Conservation (phyloP, 768 basidiomycete genomes). For the Lyophyllum shimeji region DNA sequence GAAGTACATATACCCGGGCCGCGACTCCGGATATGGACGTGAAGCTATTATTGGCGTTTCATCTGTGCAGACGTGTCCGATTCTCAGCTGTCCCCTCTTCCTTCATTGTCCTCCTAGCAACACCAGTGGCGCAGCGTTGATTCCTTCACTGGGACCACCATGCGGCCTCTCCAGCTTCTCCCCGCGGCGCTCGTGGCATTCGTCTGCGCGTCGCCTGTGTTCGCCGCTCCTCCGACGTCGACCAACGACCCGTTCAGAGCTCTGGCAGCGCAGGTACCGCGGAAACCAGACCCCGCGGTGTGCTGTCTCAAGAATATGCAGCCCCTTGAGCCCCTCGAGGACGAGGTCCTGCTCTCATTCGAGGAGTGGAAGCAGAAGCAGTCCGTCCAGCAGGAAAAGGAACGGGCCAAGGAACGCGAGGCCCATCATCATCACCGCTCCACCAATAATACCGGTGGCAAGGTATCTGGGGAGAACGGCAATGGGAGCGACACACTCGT, state of each 20-base stretch:
- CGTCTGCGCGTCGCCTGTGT: constrained; percentile 7
- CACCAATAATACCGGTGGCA: neutral
- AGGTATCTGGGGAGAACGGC: constrained; percentile 4
- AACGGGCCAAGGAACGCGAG: constrained; percentile 26
- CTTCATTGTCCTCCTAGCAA: neutral
- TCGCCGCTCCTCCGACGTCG: constrained; percentile 23
- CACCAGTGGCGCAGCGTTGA: neutral
- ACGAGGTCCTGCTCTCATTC: constrained; percentile 74
- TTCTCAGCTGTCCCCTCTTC: neutral
- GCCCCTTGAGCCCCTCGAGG: constrained; percentile 49
- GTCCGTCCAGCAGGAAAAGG: constrained; percentile 35
- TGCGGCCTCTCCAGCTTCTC: constrained; percentile 15
- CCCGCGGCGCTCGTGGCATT: constrained; percentile 11
- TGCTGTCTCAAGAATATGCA: constrained; percentile 66
- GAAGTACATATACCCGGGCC: too few species aligned
- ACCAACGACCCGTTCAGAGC: constrained; percentile 63
- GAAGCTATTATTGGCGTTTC: neutral
- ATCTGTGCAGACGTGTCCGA: neutral
- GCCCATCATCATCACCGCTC: constrained; percentile 20
- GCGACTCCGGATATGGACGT: neutral
- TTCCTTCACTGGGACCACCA: constrained; percentile 12
- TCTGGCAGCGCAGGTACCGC: constrained; percentile 48
- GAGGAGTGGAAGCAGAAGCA: constrained; percentile 88
- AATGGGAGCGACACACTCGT: constrained; percentile 9
- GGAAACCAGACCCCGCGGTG: constrained; percentile 54